Evolutionary conservation across 1,139 yeast genomes (phyloP).

Genomic region (Hyphopichia wangnamkhiaoensis): DNA sequence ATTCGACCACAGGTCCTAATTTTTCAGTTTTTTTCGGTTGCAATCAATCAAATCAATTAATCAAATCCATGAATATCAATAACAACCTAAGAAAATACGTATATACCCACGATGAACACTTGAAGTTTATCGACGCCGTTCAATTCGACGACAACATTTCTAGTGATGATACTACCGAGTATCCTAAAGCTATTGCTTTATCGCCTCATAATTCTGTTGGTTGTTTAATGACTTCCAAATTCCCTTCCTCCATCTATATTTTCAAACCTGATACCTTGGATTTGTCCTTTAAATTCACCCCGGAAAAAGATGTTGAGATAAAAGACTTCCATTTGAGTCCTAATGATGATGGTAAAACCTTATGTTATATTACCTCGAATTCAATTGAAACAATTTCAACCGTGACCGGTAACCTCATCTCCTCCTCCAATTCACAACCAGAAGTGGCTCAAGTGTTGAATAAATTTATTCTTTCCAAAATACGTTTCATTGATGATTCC

Average conservation of each 20-base stretch:
- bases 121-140: conserved; percentile 60
- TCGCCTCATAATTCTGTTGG: conserved; percentile 58
- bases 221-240: conserved; percentile 61
- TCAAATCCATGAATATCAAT: conserved; percentile 61
- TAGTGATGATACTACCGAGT: conserved; percentile 44
- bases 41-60: conserved; percentile 61
- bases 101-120: conserved; percentile 57
- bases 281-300: conserved; percentile 21
- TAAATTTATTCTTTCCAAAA: conserved; percentile 51
- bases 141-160: conserved; percentile 44
- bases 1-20: conserved; percentile 22
- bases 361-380: conserved; percentile 58
- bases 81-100: conserved; percentile 71
- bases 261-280: conserved; percentile 60
- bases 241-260: conserved; percentile 59
- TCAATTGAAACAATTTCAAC: conserved; percentile 56
- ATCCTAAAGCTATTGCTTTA: conserved; percentile 58
- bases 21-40: conserved; percentile 68
- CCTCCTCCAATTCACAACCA: conserved; percentile 26
- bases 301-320: conserved; percentile 22
- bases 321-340: conserved; percentile 34
- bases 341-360: conserved; percentile 47
- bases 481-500: conserved; percentile 56
- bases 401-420: conserved; percentile 41
- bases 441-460: conserved; percentile 27